Base-by-base conservation (phyloP, 1,284 basidiomycete genomes). In the Cryptococcus sp. region DNA sequence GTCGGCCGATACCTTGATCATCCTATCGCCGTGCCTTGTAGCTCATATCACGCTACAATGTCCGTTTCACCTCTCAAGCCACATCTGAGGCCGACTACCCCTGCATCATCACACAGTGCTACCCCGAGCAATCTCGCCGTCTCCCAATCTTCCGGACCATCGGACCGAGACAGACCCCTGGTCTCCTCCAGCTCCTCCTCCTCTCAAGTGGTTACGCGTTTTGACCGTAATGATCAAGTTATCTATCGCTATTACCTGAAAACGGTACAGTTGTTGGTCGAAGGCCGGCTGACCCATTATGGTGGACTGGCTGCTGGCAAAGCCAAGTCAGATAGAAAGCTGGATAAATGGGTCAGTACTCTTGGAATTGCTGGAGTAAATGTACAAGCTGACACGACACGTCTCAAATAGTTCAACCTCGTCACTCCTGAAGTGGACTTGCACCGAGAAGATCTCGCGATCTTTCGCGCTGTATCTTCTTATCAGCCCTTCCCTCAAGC, bases 181-280 rank as follows among this genome's bases (percentile, higher is more conserved):
- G 29, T 34, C 29, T 58, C 57, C 3, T 65, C 63, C n/a, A 63
- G 62, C 11, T 57, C 67, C 1, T 64, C 62, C 4, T 58, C 61
- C 7, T 66, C 66, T 15, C 63, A 66, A 51, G 57, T 62, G 3
- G 59, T 46, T 2, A 44, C 51, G 15, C 53, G 58, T 20, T 53
- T 58, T 5, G 69, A 56, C 38, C 57, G 72, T 39, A 57, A 63
- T 8, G 77, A 78, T 66, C 75, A 76, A 62, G 74, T 78, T 11
- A 61, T 78, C 3, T 67, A 78, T 62, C 64, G 75, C 16, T 73
- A 73, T 50, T 78, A 78, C 57, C 63, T 78, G 58, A 78, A 78
- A 67, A 77, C 75, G 0, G 72, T 78, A 15, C 69, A 61, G 16
- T 68, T 78, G 16, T 63, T 78, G 15, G 72, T 73, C 11, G 76